Conservation (phyloP, 1,284 basidiomycete species). For the Tilletia walkeri region DNA sequence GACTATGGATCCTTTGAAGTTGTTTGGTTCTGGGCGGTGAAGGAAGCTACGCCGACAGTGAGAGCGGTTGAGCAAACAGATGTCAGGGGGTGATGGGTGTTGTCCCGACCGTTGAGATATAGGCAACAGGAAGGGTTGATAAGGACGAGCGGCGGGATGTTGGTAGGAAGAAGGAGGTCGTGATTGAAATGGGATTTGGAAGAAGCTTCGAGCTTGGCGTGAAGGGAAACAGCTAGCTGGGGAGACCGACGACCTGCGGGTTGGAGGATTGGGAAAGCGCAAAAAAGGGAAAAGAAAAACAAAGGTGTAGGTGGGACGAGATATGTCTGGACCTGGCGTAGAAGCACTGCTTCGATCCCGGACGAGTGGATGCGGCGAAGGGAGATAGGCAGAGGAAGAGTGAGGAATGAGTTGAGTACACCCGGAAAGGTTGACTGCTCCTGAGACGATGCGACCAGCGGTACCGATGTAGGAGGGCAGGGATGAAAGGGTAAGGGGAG, state of each 20-base stretch:
- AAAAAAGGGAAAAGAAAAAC: neutral
- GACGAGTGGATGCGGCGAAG: slow-evolving; percentile 8
- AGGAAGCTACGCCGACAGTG: too few species aligned
- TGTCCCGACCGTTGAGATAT: slow-evolving; percentile 10
- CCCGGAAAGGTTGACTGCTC: slow-evolving; percentile 12
- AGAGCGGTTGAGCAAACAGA: slow-evolving; percentile 12
- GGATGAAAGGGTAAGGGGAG: neutral
- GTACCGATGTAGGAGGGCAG: neutral
- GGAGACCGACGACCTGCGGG: slow-evolving; percentile 1
- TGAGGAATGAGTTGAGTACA: slow-evolving; percentile 18
- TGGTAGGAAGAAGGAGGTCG: slow-evolving; percentile 8
- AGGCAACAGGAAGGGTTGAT: neutral
- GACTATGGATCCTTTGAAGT: neutral
- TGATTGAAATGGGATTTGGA: neutral
- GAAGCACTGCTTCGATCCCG: slow-evolving; percentile 17
- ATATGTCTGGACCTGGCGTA: neutral
- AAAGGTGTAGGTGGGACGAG: neutral
- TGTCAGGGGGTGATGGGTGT: neutral
- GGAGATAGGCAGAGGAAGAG: slow-evolving; percentile 14
- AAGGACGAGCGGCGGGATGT: neutral
- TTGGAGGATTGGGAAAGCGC: neutral
- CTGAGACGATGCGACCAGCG: neutral
- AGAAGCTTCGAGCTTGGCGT: neutral
- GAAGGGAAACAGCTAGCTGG: neutral
- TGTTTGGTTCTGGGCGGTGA: too few species aligned